Evolutionary conservation across 495 filamentous ascomycete genomes (phyloP), one percentile per base, ranked within the genome.

Genomic region (Penicillium fimorum): DNA sequence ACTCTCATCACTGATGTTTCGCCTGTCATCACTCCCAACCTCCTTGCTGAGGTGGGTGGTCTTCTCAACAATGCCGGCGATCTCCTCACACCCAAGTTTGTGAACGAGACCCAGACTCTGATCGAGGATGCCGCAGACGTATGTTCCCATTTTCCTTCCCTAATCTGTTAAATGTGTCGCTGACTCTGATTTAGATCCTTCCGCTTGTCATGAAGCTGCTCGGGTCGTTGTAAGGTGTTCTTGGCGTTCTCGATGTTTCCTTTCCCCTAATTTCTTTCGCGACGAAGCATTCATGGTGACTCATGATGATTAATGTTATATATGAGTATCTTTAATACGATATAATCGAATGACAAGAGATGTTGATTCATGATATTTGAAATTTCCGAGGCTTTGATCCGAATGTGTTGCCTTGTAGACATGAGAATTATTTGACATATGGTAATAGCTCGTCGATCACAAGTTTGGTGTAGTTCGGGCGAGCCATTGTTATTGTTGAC

Each of bases 251-350:
- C 22, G 22, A 20, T 37, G 25, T 37, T 7, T n/a, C 33, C 18
- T 40, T 43, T 49, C 22, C 5, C 30, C 4, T 35, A 15, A 33
- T 22, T 46, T 12, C 11, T 12, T 15, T 33, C 17, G 47, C 13
- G 12, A 52, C 22, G 29, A 52, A 42, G 17, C 20, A 40, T 59
- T 22, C 51, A 59, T 48, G 48, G 29, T 46, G 11, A 32, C 37
- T 51, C 46, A 64, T 61, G 46, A 37, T 47, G 51, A 32, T 38
- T 25, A 40, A 40, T 40, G 22, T 17, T 40, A 61, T 57, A 35
- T 53, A 41, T 46, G 47, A 53, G 47, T 48, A 58, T 27, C 40
- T 54, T 49, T 58, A 57, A 61, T 56, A 56, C 37, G 50, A 55
- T 20, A 41, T 49, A 55, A 58, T 55, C 54, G 35, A 51, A 55